Conservation (phyloP, 164 flowering plant species). For the Kingdonia uniflora region DNA sequence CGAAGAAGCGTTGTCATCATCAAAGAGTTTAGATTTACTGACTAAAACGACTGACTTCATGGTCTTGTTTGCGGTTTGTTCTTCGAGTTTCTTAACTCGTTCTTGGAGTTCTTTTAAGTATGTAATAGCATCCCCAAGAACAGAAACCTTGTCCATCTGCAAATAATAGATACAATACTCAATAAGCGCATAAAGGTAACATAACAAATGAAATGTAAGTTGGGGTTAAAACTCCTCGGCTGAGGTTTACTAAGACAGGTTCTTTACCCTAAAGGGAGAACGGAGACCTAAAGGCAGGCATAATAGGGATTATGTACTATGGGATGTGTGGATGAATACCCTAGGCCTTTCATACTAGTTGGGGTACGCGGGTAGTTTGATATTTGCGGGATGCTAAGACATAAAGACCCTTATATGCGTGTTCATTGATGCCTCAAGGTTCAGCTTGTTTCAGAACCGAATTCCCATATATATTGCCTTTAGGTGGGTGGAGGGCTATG, state of each 20-base stretch:
- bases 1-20: conserved; percentile 21
- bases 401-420: no score
- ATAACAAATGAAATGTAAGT: not conserved
- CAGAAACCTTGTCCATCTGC: conserved; percentile 92
- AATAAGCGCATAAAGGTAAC: not conserved
- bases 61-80: conserved; percentile 39
- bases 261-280: no score
- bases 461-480: not conserved
- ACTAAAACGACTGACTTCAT: conserved; percentile 62
- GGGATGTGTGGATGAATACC: no score
- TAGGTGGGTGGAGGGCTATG: not conserved
- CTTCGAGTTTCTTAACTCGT: conserved; percentile 59
- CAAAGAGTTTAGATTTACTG: conserved; percentile 16
- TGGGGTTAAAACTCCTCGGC: no score
- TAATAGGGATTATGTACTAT: no score
- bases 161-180: not conserved
- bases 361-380: no score
- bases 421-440: no score
- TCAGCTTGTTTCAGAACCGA: no score
- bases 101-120: conserved; percentile 82
- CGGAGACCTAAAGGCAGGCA: no score
- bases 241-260: not conserved
- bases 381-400: no score
- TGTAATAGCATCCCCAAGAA: conserved; percentile 76
- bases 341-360: no score